Evolutionary conservation across 768 basidiomycete genomes (phyloP).

Genomic region (Podaxis pistillaris): DNA sequence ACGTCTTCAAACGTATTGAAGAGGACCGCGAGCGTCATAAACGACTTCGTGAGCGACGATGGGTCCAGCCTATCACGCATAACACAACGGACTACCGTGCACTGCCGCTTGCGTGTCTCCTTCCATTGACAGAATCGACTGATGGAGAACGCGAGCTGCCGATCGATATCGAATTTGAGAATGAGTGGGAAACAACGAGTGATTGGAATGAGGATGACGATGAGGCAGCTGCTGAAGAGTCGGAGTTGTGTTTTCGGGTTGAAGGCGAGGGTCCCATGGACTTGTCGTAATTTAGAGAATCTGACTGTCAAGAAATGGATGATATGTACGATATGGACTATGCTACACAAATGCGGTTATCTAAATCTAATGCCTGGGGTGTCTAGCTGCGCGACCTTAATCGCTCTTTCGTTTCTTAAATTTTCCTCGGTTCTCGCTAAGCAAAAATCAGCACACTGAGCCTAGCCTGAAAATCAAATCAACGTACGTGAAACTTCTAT

Average conservation of each 20-base stretch:
- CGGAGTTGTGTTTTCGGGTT: slow-evolving; percentile 63
- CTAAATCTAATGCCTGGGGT: not conserved
- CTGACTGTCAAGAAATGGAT: not conserved
- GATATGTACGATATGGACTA: not conserved
- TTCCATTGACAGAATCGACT: slow-evolving; percentile 51
- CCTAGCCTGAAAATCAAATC: not conserved
- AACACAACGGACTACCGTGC: slow-evolving; percentile 39
- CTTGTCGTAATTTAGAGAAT: slow-evolving; percentile 26
- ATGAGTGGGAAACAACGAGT: slow-evolving; percentile 87
- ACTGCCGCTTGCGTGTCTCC: slow-evolving; percentile 55
- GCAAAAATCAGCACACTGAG: not conserved
- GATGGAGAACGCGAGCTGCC: slow-evolving; percentile 60
- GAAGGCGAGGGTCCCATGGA: slow-evolving; percentile 45
- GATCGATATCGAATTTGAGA: slow-evolving; percentile 83
- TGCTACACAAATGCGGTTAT: slow-evolving; percentile 3
- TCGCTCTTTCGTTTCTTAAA: slow-evolving; percentile 43
- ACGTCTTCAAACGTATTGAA: slow-evolving; percentile 84
- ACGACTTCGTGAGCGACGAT: slow-evolving; percentile 83
- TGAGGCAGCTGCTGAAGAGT: slow-evolving; percentile 71
- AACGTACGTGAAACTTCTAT: slow-evolving; percentile 31
- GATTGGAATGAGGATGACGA: slow-evolving; percentile 91
- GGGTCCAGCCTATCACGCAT: slow-evolving; percentile 80
- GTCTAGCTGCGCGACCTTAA: slow-evolving; percentile 16
- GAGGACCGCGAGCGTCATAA: slow-evolving; percentile 93
- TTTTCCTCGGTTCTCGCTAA: slow-evolving; percentile 50